phyloP scores from a whole-genome alignment of 2,329 filamentous ascomycete species.

The Fusarium globosum region DNA sequence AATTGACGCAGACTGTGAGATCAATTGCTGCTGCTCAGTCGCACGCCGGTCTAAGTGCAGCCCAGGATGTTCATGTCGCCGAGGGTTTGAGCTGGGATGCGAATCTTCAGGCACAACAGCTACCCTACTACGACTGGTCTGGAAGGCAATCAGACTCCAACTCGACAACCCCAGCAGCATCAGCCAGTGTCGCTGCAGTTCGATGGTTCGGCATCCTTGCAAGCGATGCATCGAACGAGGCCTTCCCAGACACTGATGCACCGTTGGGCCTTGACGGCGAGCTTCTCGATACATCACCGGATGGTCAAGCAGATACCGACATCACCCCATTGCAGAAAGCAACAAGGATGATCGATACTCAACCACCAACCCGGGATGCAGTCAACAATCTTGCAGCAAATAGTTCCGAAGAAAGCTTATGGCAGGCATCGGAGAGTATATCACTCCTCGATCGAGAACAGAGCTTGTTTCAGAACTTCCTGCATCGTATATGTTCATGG shows the following conservation, averaged over 20 bases:
- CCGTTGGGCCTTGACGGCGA: not conserved
- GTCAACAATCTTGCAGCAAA: not conserved
- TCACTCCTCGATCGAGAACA: slow-evolving; percentile 38
- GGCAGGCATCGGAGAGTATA: slow-evolving; percentile 39
- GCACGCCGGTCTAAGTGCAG: not conserved
- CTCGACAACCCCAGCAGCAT: slow-evolving; percentile 39
- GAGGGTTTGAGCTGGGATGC: slow-evolving; percentile 1
- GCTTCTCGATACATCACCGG: slow-evolving; percentile 8
- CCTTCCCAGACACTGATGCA: not conserved
- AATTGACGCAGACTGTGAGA: slow-evolving; percentile 28
- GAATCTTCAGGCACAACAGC: slow-evolving; percentile 1
- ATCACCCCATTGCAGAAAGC: slow-evolving; percentile 29
- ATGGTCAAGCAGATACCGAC: slow-evolving; percentile 10
- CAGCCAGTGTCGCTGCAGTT: slow-evolving; percentile 38
- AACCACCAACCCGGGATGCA: not conserved
- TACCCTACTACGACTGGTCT: slow-evolving; percentile 5
- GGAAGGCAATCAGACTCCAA: slow-evolving; percentile 29
- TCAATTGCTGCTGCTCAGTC: slow-evolving; percentile 18
- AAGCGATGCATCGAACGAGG: slow-evolving; percentile 26
- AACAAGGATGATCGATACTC: slow-evolving; percentile 36
- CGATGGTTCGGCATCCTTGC: slow-evolving; percentile 44
- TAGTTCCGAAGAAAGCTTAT: slow-evolving; percentile 30
- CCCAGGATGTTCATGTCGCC: not conserved
- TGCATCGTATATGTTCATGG: slow-evolving; percentile 43
- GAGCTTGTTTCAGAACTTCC: slow-evolving; percentile 38